Evolutionary conservation across 2,329 filamentous ascomycete genomes (phyloP), one percentile per base, ranked within the genome.

Genomic region (Exophiala sp.): DNA sequence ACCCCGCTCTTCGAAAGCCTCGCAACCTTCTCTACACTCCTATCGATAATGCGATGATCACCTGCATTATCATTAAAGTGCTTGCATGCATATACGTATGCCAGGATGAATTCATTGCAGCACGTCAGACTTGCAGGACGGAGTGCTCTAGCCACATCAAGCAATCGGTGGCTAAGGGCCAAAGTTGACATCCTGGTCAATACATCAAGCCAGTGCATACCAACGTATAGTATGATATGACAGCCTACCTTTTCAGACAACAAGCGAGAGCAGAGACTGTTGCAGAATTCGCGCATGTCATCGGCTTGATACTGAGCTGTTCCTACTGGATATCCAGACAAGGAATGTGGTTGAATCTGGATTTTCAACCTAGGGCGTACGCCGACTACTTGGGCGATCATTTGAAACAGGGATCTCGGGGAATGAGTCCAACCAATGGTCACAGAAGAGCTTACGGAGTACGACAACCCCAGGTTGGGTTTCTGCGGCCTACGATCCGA

Each of bases 1-100:
- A 21, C 8, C 10, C 35, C 21, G 21, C 33, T 46, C 41, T 14
- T 14, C n/a, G 42, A 35, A 34, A 57, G 54, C 54, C 50, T 56
- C 52, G 44, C 54, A 44, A 29, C 29, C 35, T 34, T 36, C 21
- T 38, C 16, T 45, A 9, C 38, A 16, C 12, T n/a, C 41, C 41
- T 47, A 52, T 39, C 48, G 52, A 52, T 58, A 50, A 55, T 44
- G 45, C 40, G 47, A 47, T 21, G 32, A 40, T 55, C 38, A 33
- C 45, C 49, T 53, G 46, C 20, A 38, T 36, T 41, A 46, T 54
- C 54, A 29, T 47, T 47, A 52, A 56, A 60, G 57, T 60, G 57
- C 54, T 57, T 55, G 57, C 57, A 57, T 54, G 44, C 21, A 11
- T 11, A 21, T 1, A 42, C 10, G 39, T 20, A 18, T 16, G 11